Percentiles rank a stretch among this genome's conserved stretches.
Evolutionary conservation across 2,329 filamentous ascomycete species (phyloP).

Genomic region (Cadophora malorum): DNA sequence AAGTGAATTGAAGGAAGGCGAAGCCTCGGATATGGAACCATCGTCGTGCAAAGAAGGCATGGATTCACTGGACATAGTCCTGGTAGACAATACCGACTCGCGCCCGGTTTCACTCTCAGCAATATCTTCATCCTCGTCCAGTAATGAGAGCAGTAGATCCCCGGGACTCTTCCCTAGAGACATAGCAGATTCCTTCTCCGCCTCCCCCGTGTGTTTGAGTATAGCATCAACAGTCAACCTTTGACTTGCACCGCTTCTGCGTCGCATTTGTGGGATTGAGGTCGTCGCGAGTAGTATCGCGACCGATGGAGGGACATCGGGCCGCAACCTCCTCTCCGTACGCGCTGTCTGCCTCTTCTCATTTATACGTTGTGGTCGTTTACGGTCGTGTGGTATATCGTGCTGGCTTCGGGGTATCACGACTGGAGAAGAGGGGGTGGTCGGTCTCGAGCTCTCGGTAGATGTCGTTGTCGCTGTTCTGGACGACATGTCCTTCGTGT

Average conservation of each 20-base stretch:
- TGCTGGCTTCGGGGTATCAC: slow-evolving; percentile 42
- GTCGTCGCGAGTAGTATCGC: slow-evolving; percentile 67
- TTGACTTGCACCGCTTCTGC: slow-evolving; percentile 35
- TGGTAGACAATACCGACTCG: slow-evolving; percentile 59
- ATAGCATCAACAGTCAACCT: slow-evolving; percentile 63
- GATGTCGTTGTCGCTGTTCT: slow-evolving; percentile 26
- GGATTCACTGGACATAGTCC: slow-evolving; percentile 65
- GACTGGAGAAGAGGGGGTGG: slow-evolving; percentile 41
- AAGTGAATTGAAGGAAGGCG: slow-evolving; percentile 40
- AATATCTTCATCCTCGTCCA: slow-evolving; percentile 60
- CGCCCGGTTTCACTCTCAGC: slow-evolving; percentile 59
- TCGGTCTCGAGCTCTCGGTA: slow-evolving; percentile 31
- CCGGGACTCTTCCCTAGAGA: slow-evolving; percentile 61
- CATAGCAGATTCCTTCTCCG: slow-evolving; percentile 60
- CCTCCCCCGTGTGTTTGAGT: slow-evolving; percentile 57
- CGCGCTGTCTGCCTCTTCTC: slow-evolving; percentile 29
- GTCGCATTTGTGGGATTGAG: slow-evolving; percentile 57
- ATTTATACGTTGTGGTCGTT: slow-evolving; percentile 36
- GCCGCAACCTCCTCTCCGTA: slow-evolving; percentile 46
- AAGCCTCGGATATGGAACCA: slow-evolving; percentile 54
- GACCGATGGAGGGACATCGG: slow-evolving; percentile 64
- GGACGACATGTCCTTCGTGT: slow-evolving; percentile 21
- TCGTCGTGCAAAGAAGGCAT: slow-evolving; percentile 60
- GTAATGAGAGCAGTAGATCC: slow-evolving; percentile 65
- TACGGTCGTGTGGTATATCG: slow-evolving; percentile 33